These are phyloP conservation scores for Immersiporthe knoxdaviesiana DNA, from an alignment of 2,329 filamentous ascomycete genomes.

Conservation along the genomic window DNA sequence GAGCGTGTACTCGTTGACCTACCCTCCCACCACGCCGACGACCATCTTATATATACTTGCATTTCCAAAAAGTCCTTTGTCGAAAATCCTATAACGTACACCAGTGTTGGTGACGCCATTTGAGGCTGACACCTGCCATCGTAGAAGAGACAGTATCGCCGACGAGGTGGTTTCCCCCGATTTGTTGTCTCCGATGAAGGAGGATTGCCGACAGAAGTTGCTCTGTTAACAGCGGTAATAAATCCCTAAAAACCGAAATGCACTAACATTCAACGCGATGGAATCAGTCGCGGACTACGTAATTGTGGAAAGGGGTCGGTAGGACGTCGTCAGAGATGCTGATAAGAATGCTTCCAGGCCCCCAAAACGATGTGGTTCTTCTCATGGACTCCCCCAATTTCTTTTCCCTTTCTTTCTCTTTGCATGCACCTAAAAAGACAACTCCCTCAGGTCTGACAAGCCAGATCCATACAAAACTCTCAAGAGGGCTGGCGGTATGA, in stretches of 20 bases:
- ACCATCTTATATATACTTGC: not conserved
- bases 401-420: not conserved
- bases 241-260: not conserved
- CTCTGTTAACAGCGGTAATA: not conserved
- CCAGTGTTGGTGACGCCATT: not conserved
- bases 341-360: not conserved
- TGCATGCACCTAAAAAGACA: not conserved
- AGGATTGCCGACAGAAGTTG: not conserved
- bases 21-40: not conserved
- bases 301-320: not conserved
- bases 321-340: not conserved
- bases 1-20: not conserved
- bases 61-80: not conserved
- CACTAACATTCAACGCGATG: not conserved
- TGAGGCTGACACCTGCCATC: not conserved
- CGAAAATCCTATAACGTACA: not conserved
- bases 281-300: not conserved
- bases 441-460: not conserved
- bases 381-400: not conserved
- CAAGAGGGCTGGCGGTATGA: not conserved
- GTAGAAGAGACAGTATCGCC: not conserved
- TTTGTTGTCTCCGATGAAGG: not conserved
- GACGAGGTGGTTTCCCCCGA: not conserved
- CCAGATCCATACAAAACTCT: not conserved
- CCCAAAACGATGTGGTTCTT: not conserved